Base-by-base conservation (phyloP, 768 basidiomycete genomes). In the Cystobasidiopsis lactophilus region DNA sequence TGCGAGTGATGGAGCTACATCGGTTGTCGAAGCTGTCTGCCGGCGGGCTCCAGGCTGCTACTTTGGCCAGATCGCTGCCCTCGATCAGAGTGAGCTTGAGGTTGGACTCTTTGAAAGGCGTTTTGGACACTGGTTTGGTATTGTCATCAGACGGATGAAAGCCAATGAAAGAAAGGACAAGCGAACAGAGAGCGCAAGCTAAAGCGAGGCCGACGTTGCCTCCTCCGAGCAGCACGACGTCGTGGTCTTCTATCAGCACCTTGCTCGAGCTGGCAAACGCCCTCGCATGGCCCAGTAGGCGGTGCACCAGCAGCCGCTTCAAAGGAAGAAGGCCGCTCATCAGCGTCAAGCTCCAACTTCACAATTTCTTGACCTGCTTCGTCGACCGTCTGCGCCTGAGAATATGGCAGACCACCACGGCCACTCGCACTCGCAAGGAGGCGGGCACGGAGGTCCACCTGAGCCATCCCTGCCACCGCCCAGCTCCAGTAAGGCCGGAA, bases 221-320 rank as follows among this genome's bases (percentile, higher is more conserved):
- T 26, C 85, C 93, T 18, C 93, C 91, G 24, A 96, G 84, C 60
- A 96, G 82, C 21, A 91, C 83, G 31, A 96, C 73, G 65, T 96
- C 93, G 58, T 74, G 78, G 35, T 64, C 62, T 49, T 69, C 62
- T 4, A 47, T n/a, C n/a, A 7, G 7, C 9, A 35, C 9, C 33
- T 35, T 35, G 7, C 9, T 7, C 9, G 9, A 7, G 33, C 9
- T 7, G 9, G 33, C 33, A 16, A 35, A 35, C 33, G 33, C 7
- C 33, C 33, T n/a, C n/a, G n/a, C n/a, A n/a, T n/a, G n/a, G n/a
- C n/a, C n/a, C n/a, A n/a, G n/a, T n/a, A n/a, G n/a, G n/a, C n/a
- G n/a, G n/a, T n/a, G n/a, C n/a, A n/a, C n/a, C n/a, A n/a, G n/a
- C n/a, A n/a, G n/a, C n/a, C n/a, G n/a, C n/a, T n/a, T n/a, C n/a